Evolutionary conservation across 1,139 yeast genomes (phyloP).

Genomic region (Blastobotrys illinoisensis): DNA sequence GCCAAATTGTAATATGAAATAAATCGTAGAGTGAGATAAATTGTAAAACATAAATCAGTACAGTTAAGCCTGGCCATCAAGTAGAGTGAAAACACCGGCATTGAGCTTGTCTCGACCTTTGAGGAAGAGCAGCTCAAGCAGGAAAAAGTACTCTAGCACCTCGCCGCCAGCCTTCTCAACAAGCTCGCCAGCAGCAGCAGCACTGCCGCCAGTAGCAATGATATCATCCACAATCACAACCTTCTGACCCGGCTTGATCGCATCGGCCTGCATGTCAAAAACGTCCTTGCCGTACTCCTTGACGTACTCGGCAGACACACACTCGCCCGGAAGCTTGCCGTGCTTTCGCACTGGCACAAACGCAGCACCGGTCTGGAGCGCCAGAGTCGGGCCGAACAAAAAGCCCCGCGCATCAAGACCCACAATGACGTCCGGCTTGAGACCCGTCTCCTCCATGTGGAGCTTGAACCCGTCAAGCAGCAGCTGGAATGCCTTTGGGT

Average conservation of each 20-base stretch:
- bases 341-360: conserved; percentile 93
- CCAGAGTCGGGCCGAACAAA: conserved; percentile 91
- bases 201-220: conserved; percentile 97
- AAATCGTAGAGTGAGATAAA: too few relatives aligned
- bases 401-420: conserved; percentile 98
- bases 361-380: conserved; percentile 82
- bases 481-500: conserved; percentile 73
- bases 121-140: conserved; percentile 90
- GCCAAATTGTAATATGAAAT: too few relatives aligned
- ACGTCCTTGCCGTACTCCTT: conserved; percentile 90
- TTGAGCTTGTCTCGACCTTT: conserved; percentile 85
- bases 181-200: conserved; percentile 86
- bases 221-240: conserved; percentile 91
- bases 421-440: conserved; percentile 78
- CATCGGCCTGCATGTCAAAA: conserved; percentile 82
- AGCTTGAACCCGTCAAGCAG: conserved; percentile 74
- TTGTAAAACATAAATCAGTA: too few relatives aligned
- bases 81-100: conserved; percentile 81
- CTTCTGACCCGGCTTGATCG: conserved; percentile 72
- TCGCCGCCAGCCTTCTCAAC: conserved; percentile 62
- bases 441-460: conserved; percentile 54
- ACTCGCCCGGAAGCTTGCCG: conserved; percentile 90
- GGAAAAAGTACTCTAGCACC: conserved; percentile 74
- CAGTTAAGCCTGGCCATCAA: conserved; percentile 64
- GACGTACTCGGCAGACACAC: conserved; percentile 63